These are phyloP conservation scores for Venturia aucupariae DNA, from an alignment of 2,329 filamentous ascomycete genomes.

Conservation along the genomic window DNA sequence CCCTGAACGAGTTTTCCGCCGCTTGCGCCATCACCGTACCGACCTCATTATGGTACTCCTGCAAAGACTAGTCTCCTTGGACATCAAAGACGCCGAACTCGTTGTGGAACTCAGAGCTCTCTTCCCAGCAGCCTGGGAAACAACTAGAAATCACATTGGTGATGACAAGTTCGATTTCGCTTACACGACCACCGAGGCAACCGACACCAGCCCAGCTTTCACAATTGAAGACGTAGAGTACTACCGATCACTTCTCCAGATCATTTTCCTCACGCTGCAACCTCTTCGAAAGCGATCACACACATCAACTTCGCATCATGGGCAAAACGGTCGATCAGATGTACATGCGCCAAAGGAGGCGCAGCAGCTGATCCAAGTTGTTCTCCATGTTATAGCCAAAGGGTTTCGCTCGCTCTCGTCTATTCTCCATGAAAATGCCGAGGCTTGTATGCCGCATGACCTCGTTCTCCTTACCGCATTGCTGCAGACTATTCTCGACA, in stretches of 20 bases:
- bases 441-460: conserved; percentile 62
- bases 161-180: conserved; percentile 50
- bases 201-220: conserved; percentile 31
- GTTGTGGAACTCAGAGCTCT: conserved; percentile 44
- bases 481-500: conserved; percentile 70
- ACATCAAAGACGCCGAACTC: conserved; percentile 39
- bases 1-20: conserved; percentile 72
- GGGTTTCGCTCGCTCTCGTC: conserved; percentile 76
- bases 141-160: conserved; percentile 46
- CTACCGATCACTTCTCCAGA: conserved; percentile 73
- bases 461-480: conserved; percentile 81
- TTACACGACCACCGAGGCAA: conserved; percentile 19
- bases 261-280: conserved; percentile 73
- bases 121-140: conserved; percentile 51
- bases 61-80: conserved; percentile 61
- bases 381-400: conserved; percentile 68
- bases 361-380: conserved; percentile 65
- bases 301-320: not conserved
- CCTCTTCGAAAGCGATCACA: conserved; percentile 38
- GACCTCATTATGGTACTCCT: conserved; percentile 75
- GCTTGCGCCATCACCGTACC: conserved; percentile 65
- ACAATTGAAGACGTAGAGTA: conserved; percentile 53
- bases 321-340: not conserved
- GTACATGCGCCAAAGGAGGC: conserved; percentile 22
- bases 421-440: conserved; percentile 67